Evolutionary conservation across 192 early-diverging fungal genomes (phyloP).

Genomic region (Gigaspora rosea): DNA sequence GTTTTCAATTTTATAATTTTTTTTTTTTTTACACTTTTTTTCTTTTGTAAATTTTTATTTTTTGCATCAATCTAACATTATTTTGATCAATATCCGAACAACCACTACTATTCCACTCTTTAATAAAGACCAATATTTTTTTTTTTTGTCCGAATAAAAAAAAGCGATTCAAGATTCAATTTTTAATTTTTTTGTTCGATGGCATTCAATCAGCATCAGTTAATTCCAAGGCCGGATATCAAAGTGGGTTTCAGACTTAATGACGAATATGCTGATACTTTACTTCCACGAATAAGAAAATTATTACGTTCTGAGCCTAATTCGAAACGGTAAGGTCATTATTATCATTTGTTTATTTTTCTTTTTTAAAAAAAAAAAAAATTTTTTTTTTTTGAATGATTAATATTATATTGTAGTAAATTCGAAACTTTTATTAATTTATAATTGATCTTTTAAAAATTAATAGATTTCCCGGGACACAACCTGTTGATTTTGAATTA

Average conservation of each 20-base stretch:
- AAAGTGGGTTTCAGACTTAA: conserved; percentile 17
- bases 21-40: too few relatives aligned
- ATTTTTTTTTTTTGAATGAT: neutral
- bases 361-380: neutral
- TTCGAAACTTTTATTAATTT: neutral
- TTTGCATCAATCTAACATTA: too few relatives aligned
- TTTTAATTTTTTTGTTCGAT: neutral
- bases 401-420: neutral
- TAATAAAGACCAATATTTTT: neutral
- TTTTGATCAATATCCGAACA: too few relatives aligned
- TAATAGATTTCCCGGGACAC: conserved; percentile 58
- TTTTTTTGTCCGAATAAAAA: neutral
- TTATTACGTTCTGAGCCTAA: conserved; percentile 12
- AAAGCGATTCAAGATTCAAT: neutral
- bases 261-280: conserved; percentile 11
- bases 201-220: conserved; percentile 4
- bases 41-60: too few relatives aligned
- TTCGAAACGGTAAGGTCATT: neutral
- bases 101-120: too few relatives aligned
- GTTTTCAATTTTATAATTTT: neutral
- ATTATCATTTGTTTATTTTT: neutral
- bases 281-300: conserved; percentile 6
- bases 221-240: neutral
- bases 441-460: neutral
- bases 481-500: conserved; percentile 53